phyloP scores from a whole-genome alignment of 345 rosid genomes.

The Adansonia digitata region DNA sequence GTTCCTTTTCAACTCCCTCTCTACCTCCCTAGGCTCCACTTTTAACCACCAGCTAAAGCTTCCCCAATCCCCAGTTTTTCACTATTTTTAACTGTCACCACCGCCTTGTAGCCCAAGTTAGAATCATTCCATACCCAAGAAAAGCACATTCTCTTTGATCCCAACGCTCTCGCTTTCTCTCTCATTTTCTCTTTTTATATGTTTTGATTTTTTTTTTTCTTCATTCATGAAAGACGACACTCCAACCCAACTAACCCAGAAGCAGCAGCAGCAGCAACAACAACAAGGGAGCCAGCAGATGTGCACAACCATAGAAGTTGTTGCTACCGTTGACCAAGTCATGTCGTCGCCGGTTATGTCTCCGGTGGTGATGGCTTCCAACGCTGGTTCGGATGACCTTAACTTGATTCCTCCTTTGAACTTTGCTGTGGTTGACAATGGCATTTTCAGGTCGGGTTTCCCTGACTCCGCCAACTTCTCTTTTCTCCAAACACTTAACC shows the following conservation, averaged over 20 bases:
- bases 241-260: not conserved
- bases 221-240: slow-evolving; percentile 22
- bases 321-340: slow-evolving; percentile 44
- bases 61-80: not conserved
- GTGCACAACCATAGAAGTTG: slow-evolving; percentile 51
- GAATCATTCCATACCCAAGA: not conserved
- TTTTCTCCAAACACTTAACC: slow-evolving; percentile 77
- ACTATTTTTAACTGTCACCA: not conserved
- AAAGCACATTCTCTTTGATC: slow-evolving; percentile 17
- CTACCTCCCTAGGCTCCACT: no score
- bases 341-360: slow-evolving; percentile 17
- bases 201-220: not conserved
- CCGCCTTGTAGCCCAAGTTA: not conserved
- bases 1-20: not conserved
- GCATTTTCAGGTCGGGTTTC: slow-evolving; percentile 94
- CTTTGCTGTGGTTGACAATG: slow-evolving; percentile 90
- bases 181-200: not conserved
- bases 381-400: slow-evolving; percentile 40
- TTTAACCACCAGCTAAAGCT: slow-evolving; percentile 5
- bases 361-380: slow-evolving; percentile 13
- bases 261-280: not conserved
- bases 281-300: slow-evolving; percentile 10
- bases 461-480: slow-evolving; percentile 88
- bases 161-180: not conserved
- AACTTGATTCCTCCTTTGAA: slow-evolving; percentile 74